Base-by-base conservation (phyloP, 495 filamentous ascomycete species). In the Chlorociboria aeruginascens region DNA sequence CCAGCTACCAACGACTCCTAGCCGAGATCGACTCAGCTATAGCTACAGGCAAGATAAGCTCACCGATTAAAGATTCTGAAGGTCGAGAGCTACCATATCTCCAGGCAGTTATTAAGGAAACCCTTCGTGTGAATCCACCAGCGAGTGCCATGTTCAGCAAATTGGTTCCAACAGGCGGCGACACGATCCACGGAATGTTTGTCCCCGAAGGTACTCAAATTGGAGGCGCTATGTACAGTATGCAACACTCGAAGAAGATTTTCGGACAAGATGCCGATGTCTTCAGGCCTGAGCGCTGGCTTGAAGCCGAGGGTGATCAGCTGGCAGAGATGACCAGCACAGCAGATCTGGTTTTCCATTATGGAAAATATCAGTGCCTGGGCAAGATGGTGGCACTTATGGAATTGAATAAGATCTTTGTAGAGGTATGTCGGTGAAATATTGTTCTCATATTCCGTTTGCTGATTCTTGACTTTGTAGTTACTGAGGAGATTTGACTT, bases 351-450 rank as follows among this genome's bases (percentile, higher is more conserved):
- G 45, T 61, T 8, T 71, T 71, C 43, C 64, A 64, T 4, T 55
- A 63, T 31, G 69, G 69, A 3, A 56, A 66, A 13, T 71, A 55
- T 53, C 48, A 48, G 30, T 72, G 68, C 35, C 54, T 63, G n/a
- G 69, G 69, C 13, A 68, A 71, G 58, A 45, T 49, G 8, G 43
- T 72, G 13, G 69, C 66, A 3, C 57, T 61, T 37, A 9, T 72
- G 16, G 68, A 77, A 56, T 47, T 74, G 14, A 65, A 67, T 31
- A 80, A 80, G 62, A 53, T 68, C 3, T 62, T 77, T 38, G 66
- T 76, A 25, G 73, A 79, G 72, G 70, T 75, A 42, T 10, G 59
- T 59, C 10, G 1, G 2, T 7, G 10, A 3, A 13, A 35, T 11
- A 35, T 35, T 11, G 13, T 11, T 13, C 3, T 1, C 10, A 35